Base-by-base conservation (phyloP, 768 basidiomycete genomes). In the Hygrocybe coccinea region DNA sequence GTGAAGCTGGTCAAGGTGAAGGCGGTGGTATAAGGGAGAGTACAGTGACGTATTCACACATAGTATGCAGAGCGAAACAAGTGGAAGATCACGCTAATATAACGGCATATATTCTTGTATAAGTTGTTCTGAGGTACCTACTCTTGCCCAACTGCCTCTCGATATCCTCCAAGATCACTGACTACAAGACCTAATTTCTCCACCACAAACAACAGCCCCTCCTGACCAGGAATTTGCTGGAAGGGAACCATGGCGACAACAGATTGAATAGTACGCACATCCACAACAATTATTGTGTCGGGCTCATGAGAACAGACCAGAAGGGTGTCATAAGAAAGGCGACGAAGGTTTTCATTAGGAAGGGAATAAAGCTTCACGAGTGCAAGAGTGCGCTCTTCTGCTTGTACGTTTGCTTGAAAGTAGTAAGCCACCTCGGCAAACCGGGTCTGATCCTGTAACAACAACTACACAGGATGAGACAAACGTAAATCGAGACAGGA, bases 171-270 rank as follows among this genome's bases (percentile, higher is more conserved):
- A 53, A 41, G 17, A 35, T 57, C 41, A 10, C 41, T 12, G 29
- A 46, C 17, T 19, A 9, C 44, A 22, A 46, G 44, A n/a, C 44
- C 44, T 12, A 46, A 19, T 17, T 52, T 52, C 47, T 46, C 29
- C 12, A n/a, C 34, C 33, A 35, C 44, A 34, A 57, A 54, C 36
- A 53, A 53, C 25, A 29, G 29, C n/a, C n/a, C n/a, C 21, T 38
- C 38, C 5, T 36, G n/a, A 14, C n/a, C 22, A 17, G 22, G n/a
- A 22, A 22, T 24, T 61, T 57, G 1, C 59, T 48, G 52, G 21
- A 57, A 53, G 17, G 56, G 51, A 33, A 35, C 22, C 59, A 64
- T 62, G 5, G 44, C 53, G 24, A 64, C 52, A 2, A 60, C 61
- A 0, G 56, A 22, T 8, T 38, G 36, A 9, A 64, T 59, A 14